A percentile compares a stretch with the other conserved stretches of the same genome.
These are phyloP conservation scores for Prinsepia uniflora DNA, from an alignment of 306 rosid genomes.

Conservation along the genomic window DNA sequence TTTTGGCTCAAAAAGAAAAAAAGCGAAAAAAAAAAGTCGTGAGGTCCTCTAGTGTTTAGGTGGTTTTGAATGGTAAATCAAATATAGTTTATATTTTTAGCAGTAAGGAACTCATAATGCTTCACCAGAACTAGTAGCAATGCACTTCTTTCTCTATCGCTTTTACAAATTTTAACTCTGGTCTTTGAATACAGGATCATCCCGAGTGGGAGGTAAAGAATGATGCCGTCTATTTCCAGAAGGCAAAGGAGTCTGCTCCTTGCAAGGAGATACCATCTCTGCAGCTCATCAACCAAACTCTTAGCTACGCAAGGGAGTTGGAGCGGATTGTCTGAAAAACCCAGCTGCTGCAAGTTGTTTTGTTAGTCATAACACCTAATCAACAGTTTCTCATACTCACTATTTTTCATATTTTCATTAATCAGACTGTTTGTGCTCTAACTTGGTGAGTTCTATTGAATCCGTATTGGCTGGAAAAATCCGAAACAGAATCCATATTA, in stretches of 20 bases:
- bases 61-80: background rate
- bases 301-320: conserved; percentile 96
- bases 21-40: background rate
- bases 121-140: background rate
- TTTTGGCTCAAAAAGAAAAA: background rate
- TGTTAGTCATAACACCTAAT: conserved; percentile 18
- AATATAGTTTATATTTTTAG: background rate
- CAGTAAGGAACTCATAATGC: background rate
- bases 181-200: conserved; percentile 63
- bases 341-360: conserved; percentile 10
- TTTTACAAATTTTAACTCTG: conserved; percentile 12
- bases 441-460: background rate
- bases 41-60: too few species aligned
- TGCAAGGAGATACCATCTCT: conserved; percentile 97
- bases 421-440: background rate
- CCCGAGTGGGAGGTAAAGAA: conserved; percentile 85
- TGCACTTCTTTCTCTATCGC: background rate
- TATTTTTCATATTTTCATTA: background rate
- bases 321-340: conserved; percentile 84
- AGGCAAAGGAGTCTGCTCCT: conserved; percentile 87
- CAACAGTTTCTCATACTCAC: conserved; percentile 17
- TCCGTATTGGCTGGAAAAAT: background rate
- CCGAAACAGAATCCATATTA: background rate
- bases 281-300: conserved; percentile 97
- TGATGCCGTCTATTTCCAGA: conserved; percentile 59